Percentiles rank a stretch among this genome's conserved stretches.
Conservation (phyloP, 768 basidiomycete genomes). For the Pleurotus tuoliensis region DNA sequence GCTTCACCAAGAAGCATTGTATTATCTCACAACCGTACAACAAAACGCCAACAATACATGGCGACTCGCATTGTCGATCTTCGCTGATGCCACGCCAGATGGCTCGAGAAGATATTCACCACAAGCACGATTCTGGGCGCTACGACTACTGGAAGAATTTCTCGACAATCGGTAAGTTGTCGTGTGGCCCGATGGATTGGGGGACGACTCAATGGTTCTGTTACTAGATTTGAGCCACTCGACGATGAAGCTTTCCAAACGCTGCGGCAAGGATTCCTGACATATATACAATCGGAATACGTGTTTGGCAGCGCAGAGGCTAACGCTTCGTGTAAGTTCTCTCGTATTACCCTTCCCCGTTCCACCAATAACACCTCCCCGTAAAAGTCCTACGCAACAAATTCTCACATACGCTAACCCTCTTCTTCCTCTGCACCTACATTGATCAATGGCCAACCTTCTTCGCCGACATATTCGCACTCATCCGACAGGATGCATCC, state of each 20-base stretch:
- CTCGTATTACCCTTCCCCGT: constrained; percentile 5
- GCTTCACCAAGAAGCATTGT: constrained; percentile 83
- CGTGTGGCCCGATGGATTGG: background rate
- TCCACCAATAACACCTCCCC: constrained; percentile 10
- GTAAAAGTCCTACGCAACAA: constrained; percentile 85
- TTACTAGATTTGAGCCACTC: constrained; percentile 56
- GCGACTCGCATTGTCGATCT: constrained; percentile 75
- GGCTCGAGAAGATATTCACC: constrained; percentile 66
- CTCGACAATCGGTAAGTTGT: constrained; percentile 72
- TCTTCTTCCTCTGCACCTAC: constrained; percentile 87
- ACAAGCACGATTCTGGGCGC: constrained; percentile 76
- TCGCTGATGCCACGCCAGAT: constrained; percentile 56
- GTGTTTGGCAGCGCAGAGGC: constrained; percentile 81
- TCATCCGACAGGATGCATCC: constrained; percentile 62
- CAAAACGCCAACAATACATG: constrained; percentile 74
- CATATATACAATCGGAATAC: constrained; percentile 88
- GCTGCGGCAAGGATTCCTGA: constrained; percentile 71
- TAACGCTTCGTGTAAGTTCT: constrained; percentile 69
- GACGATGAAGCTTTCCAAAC: constrained; percentile 68
- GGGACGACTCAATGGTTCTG: constrained; percentile 14
- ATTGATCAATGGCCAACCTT: constrained; percentile 83
- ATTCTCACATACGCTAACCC: constrained; percentile 85
- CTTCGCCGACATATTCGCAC: constrained; percentile 72
- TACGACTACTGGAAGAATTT: constrained; percentile 78
- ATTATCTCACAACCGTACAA: constrained; percentile 75